phyloP scores from a whole-genome alignment of 2,329 filamentous ascomycete genomes.

The Colletotrichum costaricense region DNA sequence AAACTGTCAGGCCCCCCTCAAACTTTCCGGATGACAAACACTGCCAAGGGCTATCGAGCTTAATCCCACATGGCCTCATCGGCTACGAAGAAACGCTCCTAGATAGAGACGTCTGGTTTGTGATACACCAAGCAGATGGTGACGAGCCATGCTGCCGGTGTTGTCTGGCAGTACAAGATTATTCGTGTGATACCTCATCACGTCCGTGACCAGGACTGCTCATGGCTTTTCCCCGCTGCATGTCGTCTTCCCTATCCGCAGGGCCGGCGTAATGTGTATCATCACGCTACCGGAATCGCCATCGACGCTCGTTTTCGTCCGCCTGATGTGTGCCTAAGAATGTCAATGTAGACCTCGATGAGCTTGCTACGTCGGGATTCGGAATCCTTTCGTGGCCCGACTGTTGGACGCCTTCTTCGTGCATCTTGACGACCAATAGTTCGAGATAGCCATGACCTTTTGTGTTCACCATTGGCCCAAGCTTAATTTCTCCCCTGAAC shows the following conservation, averaged over 20 bases:
- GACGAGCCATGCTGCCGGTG: constrained; percentile 22
- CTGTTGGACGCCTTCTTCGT: not conserved
- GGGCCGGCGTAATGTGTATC: not conserved
- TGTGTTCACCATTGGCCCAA: not conserved
- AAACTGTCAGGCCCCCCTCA: not conserved
- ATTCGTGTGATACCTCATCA: constrained; percentile 1
- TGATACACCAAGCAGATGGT: not conserved
- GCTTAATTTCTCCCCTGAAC: not conserved
- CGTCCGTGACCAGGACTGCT: not conserved
- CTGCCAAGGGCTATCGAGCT: not conserved
- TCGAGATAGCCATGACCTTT: not conserved
- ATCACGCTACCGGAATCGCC: not conserved
- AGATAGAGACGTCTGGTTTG: not conserved
- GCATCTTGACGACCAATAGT: not conserved
- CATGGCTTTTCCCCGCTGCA: constrained; percentile 11
- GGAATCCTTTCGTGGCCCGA: not conserved
- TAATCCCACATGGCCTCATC: not conserved
- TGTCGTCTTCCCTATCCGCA: not conserved
- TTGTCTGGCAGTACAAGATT: not conserved
- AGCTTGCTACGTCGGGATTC: not conserved
- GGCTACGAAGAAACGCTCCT: not conserved
- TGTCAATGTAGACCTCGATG: not conserved
- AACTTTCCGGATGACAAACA: not conserved
- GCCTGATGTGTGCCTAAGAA: not conserved
- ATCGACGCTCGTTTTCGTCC: not conserved